These are phyloP conservation scores for Thalassiosira gravida DNA, from an alignment of 352 stramenopile genomes.

Conservation along the genomic window DNA sequence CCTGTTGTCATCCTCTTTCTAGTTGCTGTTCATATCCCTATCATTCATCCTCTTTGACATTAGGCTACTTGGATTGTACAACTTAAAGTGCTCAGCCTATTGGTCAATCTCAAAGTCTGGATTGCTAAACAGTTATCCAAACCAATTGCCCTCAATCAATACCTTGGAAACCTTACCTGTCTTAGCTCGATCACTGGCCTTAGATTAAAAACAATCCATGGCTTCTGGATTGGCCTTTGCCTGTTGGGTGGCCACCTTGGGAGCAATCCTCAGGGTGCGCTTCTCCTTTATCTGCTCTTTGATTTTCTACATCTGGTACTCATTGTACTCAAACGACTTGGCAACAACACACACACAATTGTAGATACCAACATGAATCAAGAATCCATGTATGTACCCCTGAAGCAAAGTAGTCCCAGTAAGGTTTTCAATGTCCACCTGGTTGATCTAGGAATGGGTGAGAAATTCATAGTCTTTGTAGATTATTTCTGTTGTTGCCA, in stretches of 20 bases:
- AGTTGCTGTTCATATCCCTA: slow-evolving; percentile 93
- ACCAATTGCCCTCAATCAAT: slow-evolving; percentile 94
- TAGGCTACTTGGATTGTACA: slow-evolving; percentile 92
- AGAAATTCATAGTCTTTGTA: slow-evolving; percentile 99
- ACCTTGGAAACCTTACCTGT: slow-evolving; percentile 90
- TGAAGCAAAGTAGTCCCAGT: slow-evolving; percentile 94
- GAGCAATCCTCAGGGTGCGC: slow-evolving; percentile 81
- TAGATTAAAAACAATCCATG: slow-evolving; percentile 72
- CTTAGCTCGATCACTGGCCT: slow-evolving; percentile 71
- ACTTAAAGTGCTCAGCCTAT: slow-evolving; percentile 93
- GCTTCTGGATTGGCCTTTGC: slow-evolving; percentile 79
- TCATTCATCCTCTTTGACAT: slow-evolving; percentile 87
- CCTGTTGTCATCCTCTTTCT: slow-evolving; percentile 72
- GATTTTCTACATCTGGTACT: slow-evolving; percentile 95
- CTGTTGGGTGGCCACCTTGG: slow-evolving; percentile 56
- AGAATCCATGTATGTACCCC: slow-evolving; percentile 99
- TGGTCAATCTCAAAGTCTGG: slow-evolving; percentile 97
- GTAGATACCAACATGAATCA: slow-evolving; percentile 98
- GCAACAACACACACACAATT: slow-evolving; percentile 94
- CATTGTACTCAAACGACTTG: slow-evolving; percentile 97
- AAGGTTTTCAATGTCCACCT: slow-evolving; percentile 96
- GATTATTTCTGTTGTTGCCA: slow-evolving; percentile 90
- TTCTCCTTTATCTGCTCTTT: slow-evolving; percentile 89
- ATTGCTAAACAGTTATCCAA: slow-evolving; percentile 95
- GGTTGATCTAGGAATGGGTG: slow-evolving; percentile 92